A percentile compares a stretch with the other conserved stretches of the same genome.
These are phyloP conservation scores for Lumnitzera racemosa DNA, from an alignment of 345 rosid genomes.

Conservation along the genomic window DNA sequence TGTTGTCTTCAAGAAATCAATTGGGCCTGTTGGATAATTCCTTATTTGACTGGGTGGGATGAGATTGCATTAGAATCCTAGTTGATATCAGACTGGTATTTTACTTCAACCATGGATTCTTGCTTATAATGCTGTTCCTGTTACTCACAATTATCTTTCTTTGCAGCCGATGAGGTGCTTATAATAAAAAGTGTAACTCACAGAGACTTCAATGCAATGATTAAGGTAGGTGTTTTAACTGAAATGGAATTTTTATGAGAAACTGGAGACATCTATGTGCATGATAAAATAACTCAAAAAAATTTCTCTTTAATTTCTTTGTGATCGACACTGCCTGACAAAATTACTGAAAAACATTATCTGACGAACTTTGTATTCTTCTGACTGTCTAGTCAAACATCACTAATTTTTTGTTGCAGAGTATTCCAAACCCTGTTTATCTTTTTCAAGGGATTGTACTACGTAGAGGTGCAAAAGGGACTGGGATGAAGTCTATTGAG, in stretches of 20 bases:
- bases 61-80: too few species aligned
- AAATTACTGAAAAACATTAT: too few species aligned
- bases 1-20: too few species aligned
- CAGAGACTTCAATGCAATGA: constrained; percentile 83
- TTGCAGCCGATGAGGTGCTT: constrained; percentile 85
- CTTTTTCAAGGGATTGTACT: constrained; percentile 96
- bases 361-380: too few species aligned
- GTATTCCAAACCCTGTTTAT: constrained; percentile 90
- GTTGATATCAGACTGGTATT: too few species aligned
- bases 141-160: constrained; percentile 13
- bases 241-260: not conserved
- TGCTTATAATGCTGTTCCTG: not conserved
- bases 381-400: too few species aligned
- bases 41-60: too few species aligned
- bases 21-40: too few species aligned
- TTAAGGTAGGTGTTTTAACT: constrained; percentile 47
- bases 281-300: too few species aligned
- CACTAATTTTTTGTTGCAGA: constrained; percentile 37
- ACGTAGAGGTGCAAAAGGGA: constrained; percentile 98
- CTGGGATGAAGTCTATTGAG: constrained; percentile 94
- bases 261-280: too few species aligned
- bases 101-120: too few species aligned
- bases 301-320: not conserved
- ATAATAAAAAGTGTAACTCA: constrained; percentile 89
- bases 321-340: too few species aligned